Evolutionary conservation across 192 early-diverging fungal genomes (phyloP), one percentile per base, ranked within the genome.

Genomic region (Geranomyces michiganensis): DNA sequence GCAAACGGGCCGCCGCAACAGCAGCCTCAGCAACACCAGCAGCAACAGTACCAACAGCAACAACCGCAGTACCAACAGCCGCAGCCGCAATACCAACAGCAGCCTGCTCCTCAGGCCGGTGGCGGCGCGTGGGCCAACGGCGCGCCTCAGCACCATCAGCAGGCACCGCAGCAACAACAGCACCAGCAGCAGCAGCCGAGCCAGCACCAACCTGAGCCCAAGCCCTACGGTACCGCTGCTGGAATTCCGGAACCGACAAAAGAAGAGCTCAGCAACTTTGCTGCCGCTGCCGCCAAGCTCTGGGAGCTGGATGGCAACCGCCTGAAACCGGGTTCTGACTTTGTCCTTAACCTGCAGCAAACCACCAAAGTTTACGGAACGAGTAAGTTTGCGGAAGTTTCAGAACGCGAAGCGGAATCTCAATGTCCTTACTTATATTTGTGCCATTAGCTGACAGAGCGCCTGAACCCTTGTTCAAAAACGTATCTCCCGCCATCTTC

Each of bases 291-390:
- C 21, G 43, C 32, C 17, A 41, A 61, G 62, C 67, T 80, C 15
- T 80, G 76, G 76, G 60, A 65, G 0, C 55, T 78, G 33, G 79
- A 80, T 49, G 51, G 22, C 24, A 79, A 80, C 68, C 60, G 70
- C 21, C 62, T 78, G 1, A n/a, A 46, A 19, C 75, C 74, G 10
- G 78, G 75, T 21, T 30, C 65, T 26, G 70, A 77, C 59, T 77
- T 77, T 43, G 15, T 30, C 10, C 56, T 80, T 1, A 74, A 80
- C 53, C 45, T 80, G 29, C 75, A 78, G 66, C 21, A 41, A 5
- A 41, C 51, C 30, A 80, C 70, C 3, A 70, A 65, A 24, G 75
- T 74, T 26, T 69, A 60, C 46, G 58, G 53, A 30, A 36, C 30
- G 0, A 56, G 72, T 74, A 74, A 45, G 48, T 17, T 19, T 27